phyloP scores from a whole-genome alignment of 805 yeast species.

The Priceomyces fermenticarens region DNA sequence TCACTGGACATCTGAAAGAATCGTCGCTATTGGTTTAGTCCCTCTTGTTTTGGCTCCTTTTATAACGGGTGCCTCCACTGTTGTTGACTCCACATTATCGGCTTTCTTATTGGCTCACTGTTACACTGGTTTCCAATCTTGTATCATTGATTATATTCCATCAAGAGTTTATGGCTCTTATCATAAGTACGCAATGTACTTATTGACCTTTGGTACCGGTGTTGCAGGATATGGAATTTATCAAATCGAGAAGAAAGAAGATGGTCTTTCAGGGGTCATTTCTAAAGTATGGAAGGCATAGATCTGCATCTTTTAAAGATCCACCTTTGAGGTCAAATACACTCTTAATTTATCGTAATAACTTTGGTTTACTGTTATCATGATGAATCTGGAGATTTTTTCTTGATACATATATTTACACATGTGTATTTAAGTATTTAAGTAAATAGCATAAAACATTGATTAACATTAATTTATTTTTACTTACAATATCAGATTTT shows the following conservation, averaged over 20 bases:
- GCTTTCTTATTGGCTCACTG: constrained; percentile 60
- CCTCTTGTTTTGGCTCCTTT: constrained; percentile 66
- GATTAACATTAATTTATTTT: background rate
- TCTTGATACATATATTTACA: constrained; percentile 1
- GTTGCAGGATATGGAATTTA: constrained; percentile 71
- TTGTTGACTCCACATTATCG: constrained; percentile 55
- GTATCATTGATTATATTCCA: constrained; percentile 79
- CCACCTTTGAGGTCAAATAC: background rate
- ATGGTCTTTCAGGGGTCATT: constrained; percentile 57
- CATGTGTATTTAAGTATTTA: constrained; percentile 2
- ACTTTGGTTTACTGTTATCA: background rate
- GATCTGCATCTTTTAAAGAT: too few species aligned
- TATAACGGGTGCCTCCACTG: constrained; percentile 48
- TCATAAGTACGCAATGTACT: constrained; percentile 58
- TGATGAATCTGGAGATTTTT: background rate
- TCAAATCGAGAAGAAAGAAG: constrained; percentile 61
- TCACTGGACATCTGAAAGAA: constrained; percentile 73
- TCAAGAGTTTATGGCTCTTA: constrained; percentile 65
- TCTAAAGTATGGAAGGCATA: constrained; percentile 38
- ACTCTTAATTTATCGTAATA: background rate
- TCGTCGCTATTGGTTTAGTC: constrained; percentile 55
- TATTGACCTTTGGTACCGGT: constrained; percentile 61
- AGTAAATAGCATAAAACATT: background rate
- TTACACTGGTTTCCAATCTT: constrained; percentile 69
- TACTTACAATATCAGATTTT: constrained; percentile 2